Evolutionary conservation across 306 rosid genomes (phyloP).

Genomic region (Argentina anserina): DNA sequence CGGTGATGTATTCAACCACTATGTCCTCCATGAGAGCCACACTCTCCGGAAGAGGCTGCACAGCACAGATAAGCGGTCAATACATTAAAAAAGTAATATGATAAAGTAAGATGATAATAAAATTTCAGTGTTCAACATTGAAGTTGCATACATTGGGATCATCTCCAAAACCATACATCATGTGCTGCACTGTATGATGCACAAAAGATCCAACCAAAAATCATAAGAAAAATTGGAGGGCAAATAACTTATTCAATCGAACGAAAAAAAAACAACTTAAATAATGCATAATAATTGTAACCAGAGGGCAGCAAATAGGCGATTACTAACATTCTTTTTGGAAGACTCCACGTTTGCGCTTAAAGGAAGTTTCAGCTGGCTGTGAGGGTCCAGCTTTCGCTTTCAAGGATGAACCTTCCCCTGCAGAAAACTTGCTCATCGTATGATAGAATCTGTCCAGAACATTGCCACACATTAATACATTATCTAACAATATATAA

Average conservation of each 20-base stretch:
- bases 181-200: constrained; percentile 90
- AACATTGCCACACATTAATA: not conserved
- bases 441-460: not conserved
- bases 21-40: constrained; percentile 26
- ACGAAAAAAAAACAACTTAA: too few species aligned
- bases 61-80: not conserved
- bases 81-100: not conserved
- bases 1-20: constrained; percentile 79
- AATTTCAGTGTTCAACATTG: not conserved
- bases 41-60: not conserved
- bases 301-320: not conserved
- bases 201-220: too few species aligned
- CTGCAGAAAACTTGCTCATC: constrained; percentile 56
- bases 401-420: constrained; percentile 61
- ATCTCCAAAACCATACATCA: constrained; percentile 97
- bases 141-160: constrained; percentile 64
- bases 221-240: not conserved
- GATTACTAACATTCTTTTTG: constrained; percentile 61
- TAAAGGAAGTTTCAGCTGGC: constrained; percentile 70
- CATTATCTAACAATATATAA: not conserved
- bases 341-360: constrained; percentile 82
- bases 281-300: not conserved
- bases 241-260: too few species aligned
- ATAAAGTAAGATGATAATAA: not conserved
- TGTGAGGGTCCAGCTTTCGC: constrained; percentile 63